Conservation (phyloP, 2,329 filamentous ascomycete species). For the Didymella glomerata region DNA sequence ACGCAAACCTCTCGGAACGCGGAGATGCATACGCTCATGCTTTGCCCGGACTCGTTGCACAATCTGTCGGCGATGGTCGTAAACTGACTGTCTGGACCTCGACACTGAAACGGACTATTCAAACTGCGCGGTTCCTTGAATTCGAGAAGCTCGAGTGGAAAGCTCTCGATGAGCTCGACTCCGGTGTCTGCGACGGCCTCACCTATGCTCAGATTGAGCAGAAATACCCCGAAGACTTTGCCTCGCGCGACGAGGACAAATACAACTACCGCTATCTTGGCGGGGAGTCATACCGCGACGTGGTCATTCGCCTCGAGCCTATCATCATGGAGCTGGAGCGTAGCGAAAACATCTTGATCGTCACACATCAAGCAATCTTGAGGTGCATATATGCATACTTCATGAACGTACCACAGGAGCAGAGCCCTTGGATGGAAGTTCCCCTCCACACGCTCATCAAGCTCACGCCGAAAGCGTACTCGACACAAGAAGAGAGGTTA, state of each 20-base stretch:
- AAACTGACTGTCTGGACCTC: conserved; percentile 79
- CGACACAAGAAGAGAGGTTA: conserved; percentile 86
- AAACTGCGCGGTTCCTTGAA: conserved; percentile 85
- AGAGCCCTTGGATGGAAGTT: conserved; percentile 98
- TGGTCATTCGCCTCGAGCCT: conserved; percentile 95
- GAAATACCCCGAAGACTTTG: conserved; percentile 91
- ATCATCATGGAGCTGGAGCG: conserved; percentile 99
- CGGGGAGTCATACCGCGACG: conserved; percentile 94
- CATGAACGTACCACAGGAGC: conserved; percentile 93
- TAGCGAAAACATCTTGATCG: conserved; percentile 95
- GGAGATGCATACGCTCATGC: conserved; percentile 87
- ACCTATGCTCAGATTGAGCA: conserved; percentile 96
- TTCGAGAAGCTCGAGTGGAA: conserved; percentile 99
- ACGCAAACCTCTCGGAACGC: conserved; percentile 83
- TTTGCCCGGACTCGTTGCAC: conserved; percentile 81
- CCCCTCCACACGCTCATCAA: conserved; percentile 97
- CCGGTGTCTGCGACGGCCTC: conserved; percentile 93
- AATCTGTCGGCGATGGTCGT: conserved; percentile 80
- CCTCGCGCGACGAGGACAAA: conserved; percentile 95
- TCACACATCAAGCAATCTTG: conserved; percentile 96
- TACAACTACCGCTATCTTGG: conserved; percentile 99
- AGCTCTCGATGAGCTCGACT: conserved; percentile 95
- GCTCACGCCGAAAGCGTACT: conserved; percentile 91
- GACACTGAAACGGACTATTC: conserved; percentile 83
- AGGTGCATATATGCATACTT: conserved; percentile 99